A percentile compares a stretch with the other conserved stretches of the same genome.
These are phyloP conservation scores for Phyllosticta citrichinensis DNA, from an alignment of 2,329 filamentous ascomycete species.

Conservation along the genomic window DNA sequence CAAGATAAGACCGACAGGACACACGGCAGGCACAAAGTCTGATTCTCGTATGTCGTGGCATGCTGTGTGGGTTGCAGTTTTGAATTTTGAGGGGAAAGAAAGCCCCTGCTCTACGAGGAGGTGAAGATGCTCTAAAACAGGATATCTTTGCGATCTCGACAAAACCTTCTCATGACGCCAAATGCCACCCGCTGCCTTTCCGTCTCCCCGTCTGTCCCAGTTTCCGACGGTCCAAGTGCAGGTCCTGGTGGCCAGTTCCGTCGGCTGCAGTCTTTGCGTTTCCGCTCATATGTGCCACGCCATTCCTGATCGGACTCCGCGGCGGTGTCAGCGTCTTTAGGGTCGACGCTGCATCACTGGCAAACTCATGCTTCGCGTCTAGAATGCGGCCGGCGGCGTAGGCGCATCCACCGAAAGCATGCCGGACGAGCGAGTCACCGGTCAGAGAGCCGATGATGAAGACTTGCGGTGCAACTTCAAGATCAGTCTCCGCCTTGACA, in stretches of 20 bases:
- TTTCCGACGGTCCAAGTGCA: conserved; percentile 28
- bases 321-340: conserved; percentile 9
- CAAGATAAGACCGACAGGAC: too few species aligned
- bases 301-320: conserved; percentile 2
- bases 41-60: too few species aligned
- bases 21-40: too few species aligned
- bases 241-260: conserved; percentile 23
- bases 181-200: conserved; percentile 13
- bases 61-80: too few species aligned
- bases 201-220: conserved; percentile 15
- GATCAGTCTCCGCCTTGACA: conserved; percentile 39
- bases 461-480: conserved; percentile 43
- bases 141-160: too few species aligned
- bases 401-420: conserved; percentile 49
- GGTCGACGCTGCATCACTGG: conserved; percentile 14
- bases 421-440: conserved; percentile 50
- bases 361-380: conserved; percentile 15
- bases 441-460: conserved; percentile 51
- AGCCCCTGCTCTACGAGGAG: too few species aligned
- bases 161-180: too few species aligned
- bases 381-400: conserved; percentile 46
- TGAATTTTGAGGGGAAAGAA: too few species aligned
- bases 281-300: neutral
- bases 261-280: conserved; percentile 19
- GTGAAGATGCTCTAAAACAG: too few species aligned